A percentile compares a stretch with the other conserved stretches of the same genome.
Conservation (phyloP, 192 early-diverging fungal species). For the Coemansia aciculifera region DNA sequence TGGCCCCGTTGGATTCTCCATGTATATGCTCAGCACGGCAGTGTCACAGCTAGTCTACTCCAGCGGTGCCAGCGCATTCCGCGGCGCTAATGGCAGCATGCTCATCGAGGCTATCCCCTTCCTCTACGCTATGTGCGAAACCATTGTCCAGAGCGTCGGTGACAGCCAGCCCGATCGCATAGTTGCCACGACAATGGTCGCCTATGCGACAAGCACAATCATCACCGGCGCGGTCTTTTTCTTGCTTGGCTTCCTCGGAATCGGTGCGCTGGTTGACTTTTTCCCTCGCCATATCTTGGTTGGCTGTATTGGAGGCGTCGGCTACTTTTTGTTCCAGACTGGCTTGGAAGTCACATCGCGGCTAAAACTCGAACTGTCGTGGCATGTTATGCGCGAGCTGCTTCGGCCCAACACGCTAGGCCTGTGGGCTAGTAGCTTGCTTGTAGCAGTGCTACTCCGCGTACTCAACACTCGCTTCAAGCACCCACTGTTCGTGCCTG, state of each 20-base stretch:
- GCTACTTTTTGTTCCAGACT: slow-evolving; percentile 91
- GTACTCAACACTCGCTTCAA: slow-evolving; percentile 63
- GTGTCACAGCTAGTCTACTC: slow-evolving; percentile 73
- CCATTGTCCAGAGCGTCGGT: slow-evolving; percentile 62
- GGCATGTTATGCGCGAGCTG: slow-evolving; percentile 63
- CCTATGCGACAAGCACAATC: slow-evolving; percentile 84
- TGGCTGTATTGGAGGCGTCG: slow-evolving; percentile 93
- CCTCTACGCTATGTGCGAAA: slow-evolving; percentile 77
- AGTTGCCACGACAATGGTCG: slow-evolving; percentile 86
- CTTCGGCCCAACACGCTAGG: slow-evolving; percentile 68
- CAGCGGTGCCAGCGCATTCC: slow-evolving; percentile 85
- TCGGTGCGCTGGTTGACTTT: slow-evolving; percentile 77
- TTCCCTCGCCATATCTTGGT: slow-evolving; percentile 93
- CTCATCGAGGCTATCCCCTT: slow-evolving; percentile 88
- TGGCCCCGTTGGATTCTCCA: slow-evolving; percentile 88
- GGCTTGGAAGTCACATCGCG: slow-evolving; percentile 84
- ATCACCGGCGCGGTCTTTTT: slow-evolving; percentile 89
- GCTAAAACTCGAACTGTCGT: slow-evolving; percentile 61
- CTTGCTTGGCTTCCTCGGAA: slow-evolving; percentile 76
- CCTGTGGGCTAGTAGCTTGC: slow-evolving; percentile 79
- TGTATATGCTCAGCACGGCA: slow-evolving; percentile 88
- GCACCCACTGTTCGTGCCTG: slow-evolving; percentile 85
- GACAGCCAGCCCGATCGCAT: slow-evolving; percentile 65
- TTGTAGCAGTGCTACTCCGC: slow-evolving; percentile 70
- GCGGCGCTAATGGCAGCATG: slow-evolving; percentile 91